Percentiles rank a stretch among this genome's conserved stretches.
These are phyloP conservation scores for Fistulinella cinereoalba DNA, from an alignment of 1,284 basidiomycete genomes.

Conservation along the genomic window DNA sequence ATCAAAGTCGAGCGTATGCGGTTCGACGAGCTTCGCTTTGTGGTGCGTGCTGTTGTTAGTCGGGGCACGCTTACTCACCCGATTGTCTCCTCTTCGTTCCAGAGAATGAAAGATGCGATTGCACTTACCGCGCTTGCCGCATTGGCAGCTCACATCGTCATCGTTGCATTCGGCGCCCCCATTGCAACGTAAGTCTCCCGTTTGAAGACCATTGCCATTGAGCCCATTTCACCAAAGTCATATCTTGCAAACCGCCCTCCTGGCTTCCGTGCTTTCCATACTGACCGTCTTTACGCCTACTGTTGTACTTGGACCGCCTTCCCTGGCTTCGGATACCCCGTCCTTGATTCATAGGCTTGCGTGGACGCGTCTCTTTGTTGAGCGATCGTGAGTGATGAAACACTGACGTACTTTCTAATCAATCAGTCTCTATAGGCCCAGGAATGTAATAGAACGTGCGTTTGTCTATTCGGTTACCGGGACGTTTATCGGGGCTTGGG, in stretches of 20 bases:
- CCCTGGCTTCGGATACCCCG: conserved; percentile 40
- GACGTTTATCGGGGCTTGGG: conserved; percentile 73
- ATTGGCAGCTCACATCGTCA: conserved; percentile 44
- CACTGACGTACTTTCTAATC: background rate
- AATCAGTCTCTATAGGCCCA: conserved; percentile 43
- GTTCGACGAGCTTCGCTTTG: conserved; percentile 24
- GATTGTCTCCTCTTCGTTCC: background rate
- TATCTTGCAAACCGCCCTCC: conserved; percentile 57
- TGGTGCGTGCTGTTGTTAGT: conserved; percentile 10
- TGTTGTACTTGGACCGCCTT: conserved; percentile 69
- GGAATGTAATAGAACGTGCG: conserved; percentile 68
- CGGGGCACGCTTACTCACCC: conserved; percentile 4
- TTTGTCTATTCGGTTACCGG: conserved; percentile 79
- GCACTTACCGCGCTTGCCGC: conserved; percentile 53
- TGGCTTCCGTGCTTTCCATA: conserved; percentile 67
- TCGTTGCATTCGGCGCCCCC: conserved; percentile 78
- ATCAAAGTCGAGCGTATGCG: conserved; percentile 41
- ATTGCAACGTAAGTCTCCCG: conserved; percentile 47
- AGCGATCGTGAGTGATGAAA: conserved; percentile 63
- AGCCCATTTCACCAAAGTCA: conserved; percentile 38
- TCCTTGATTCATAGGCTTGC: conserved; percentile 49
- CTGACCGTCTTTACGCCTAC: conserved; percentile 67
- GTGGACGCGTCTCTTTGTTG: conserved; percentile 78
- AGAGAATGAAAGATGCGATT: conserved; percentile 47
- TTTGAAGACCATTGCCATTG: conserved; percentile 6